Evolutionary conservation across 1,139 yeast species (phyloP), one percentile per base, ranked within the genome.

Genomic region (Candida dubliniensis): DNA sequence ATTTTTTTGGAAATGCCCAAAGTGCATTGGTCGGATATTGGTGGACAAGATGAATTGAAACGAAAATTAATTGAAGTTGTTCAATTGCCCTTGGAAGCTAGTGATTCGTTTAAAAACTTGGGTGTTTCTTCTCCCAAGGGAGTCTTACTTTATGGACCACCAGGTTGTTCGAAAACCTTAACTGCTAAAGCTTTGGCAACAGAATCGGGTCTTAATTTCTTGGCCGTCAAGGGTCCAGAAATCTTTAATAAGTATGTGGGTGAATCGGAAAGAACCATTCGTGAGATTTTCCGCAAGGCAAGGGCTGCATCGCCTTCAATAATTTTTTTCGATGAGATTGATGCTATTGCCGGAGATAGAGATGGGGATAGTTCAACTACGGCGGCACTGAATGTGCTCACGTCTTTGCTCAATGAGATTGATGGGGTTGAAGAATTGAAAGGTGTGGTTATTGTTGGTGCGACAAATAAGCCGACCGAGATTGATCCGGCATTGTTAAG

Each of bases 211-310:
- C 76, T 91, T 44, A 91, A 91, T 57, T 91, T 91, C 60, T 64
- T 91, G 47, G 96, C 97, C 0, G 96, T 91, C 9, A 91, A 91
- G 63, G 98, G 98, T 0, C 98, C 98, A 0, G 98, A 91, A 60
- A 81, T 91, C 14, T 88, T 91, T 63, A 90, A 89, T 67, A 91
- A 91, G 62, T 91, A 87, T 55, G 98, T 91, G 29, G 98, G 98
- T 47, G 98, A 91, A 62, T 83, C 95, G 9, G 98, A 91, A 66
- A 76, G 88, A 40, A 86, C 96, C 4, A 84, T 91, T 14, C 71
- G 98, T 52, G 97, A 90, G 58, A 81, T 91, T 2, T 91, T 91
- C 65, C 73, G 95, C 42, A 91, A 90, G 58, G 98, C 98, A 0
- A 73, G 97, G 47, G 88, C 95, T 3, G 96, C 97, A 0, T 75